A percentile compares a stretch with the other conserved stretches of the same genome.
These are phyloP conservation scores for Sphaerulina musiva DNA, from an alignment of 2,329 filamentous ascomycete genomes.

Conservation along the genomic window DNA sequence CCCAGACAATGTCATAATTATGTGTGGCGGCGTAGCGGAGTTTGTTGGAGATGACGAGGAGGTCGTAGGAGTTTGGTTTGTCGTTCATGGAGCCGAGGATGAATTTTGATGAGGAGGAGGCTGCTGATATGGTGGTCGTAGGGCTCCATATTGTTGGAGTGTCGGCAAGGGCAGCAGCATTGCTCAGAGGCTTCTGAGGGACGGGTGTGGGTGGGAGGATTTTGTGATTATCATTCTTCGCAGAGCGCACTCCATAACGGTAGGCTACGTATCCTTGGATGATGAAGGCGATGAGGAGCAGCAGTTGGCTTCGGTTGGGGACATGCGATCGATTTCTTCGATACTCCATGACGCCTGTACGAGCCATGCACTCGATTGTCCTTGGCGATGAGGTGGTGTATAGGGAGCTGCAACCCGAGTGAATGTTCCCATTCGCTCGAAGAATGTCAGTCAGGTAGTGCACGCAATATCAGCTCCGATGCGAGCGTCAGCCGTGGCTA, in stretches of 20 bases:
- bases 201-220: neutral
- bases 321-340: neutral
- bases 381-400: too few relatives aligned
- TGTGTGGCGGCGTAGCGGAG: conserved; percentile 35
- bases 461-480: too few relatives aligned
- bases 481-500: neutral
- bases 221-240: neutral
- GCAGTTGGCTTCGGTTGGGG: neutral
- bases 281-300: neutral
- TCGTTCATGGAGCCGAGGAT: conserved; percentile 15
- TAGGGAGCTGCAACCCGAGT: neutral
- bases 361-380: neutral
- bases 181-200: too few relatives aligned
- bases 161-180: too few relatives aligned
- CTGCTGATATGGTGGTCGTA: neutral
- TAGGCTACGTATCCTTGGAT: neutral
- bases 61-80: conserved; percentile 11
- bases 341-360: neutral
- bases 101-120: neutral
- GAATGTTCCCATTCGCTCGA: neutral
- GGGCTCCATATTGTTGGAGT: too few relatives aligned
- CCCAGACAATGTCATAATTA: conserved; percentile 37
- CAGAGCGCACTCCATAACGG: neutral
- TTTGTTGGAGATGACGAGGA: conserved; percentile 15
- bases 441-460: neutral